Evolutionary conservation across 495 filamentous ascomycete genomes (phyloP).

Genomic region (Hypoxylon fragiforme): DNA sequence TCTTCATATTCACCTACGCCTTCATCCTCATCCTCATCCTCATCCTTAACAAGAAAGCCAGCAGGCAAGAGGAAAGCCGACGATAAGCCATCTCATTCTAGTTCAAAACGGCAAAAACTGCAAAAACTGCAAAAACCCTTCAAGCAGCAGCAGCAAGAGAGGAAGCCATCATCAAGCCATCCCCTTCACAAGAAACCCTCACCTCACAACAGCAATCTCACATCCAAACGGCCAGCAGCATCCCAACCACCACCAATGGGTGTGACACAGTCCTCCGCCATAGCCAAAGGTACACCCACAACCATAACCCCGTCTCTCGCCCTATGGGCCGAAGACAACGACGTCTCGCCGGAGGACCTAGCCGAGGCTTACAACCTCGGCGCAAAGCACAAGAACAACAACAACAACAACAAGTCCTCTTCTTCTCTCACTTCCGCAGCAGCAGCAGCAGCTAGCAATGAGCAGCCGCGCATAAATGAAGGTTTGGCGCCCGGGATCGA

Average conservation of each 20-base stretch:
- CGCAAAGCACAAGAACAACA: conserved; percentile 39
- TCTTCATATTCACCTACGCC: neutral
- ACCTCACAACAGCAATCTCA: conserved; percentile 1
- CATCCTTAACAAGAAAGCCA: conserved; percentile 10
- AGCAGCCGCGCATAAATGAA: conserved; percentile 54
- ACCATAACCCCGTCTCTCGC: conserved; percentile 45
- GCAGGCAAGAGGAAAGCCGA: conserved; percentile 33
- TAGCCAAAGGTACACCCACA: conserved; percentile 32
- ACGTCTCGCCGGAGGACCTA: conserved; percentile 62
- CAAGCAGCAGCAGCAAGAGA: conserved; percentile 5
- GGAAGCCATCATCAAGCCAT: conserved; percentile 27
- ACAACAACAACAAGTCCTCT: no score
- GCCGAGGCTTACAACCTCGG: conserved; percentile 60
- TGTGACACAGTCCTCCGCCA: conserved; percentile 39
- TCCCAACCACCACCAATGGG: conserved; percentile 36
- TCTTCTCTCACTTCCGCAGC: conserved; percentile 17
- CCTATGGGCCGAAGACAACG: conserved; percentile 58
- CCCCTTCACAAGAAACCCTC: conserved; percentile 36
- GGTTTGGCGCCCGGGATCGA: conserved; percentile 54
- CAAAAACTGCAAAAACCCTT: conserved; percentile 12
- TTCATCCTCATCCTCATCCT: no score
- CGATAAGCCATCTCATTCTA: neutral
- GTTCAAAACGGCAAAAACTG: conserved; percentile 14
- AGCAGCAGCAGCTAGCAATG: no score
- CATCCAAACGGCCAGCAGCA: conserved; percentile 2